Base-by-base conservation (phyloP, 1,139 yeast species). In the Kluyveromyces sp. region DNA sequence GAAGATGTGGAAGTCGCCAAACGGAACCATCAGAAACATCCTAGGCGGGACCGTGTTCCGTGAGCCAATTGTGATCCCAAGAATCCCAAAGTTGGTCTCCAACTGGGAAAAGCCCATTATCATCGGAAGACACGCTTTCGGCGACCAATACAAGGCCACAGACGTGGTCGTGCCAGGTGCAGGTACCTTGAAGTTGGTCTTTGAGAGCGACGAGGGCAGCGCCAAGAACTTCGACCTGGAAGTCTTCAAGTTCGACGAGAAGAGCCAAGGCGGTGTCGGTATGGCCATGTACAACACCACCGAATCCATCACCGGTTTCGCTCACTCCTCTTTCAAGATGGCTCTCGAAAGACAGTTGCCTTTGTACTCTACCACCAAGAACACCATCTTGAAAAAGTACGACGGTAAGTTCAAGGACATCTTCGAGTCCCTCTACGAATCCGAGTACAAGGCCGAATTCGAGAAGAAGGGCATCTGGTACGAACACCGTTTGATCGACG, bases 1-100 rank as follows among this genome's bases (percentile, higher is more conserved):
- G 64, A 78, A 83, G 63, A 83, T 83, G 94, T 83, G 92, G 92
- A 73, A 79, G 48, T 82, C 89, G 15, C 94, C 94, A 54, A 83
- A 83, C 62, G 94, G 94, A 52, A 83, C 94, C 31, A 81, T 83
- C 58, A 75, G 94, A 71, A 83, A 83, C 65, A 81, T 83, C 48
- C 67, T 83, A 46, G 86, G 86, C 36, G 94, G 94, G 53, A 83
- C 94, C 36, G 94, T 83, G 40, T 83, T 83, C 68, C 75, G 94
- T 67, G 94, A 83, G 65, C 85, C 88, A 44, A 83, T 83, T 58
- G 82, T 83, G 46, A 83, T 83, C 54, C 82, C 82, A 49, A 73
- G 83, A 56, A 77, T 83, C 51, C 94, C 94, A 47, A 69, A 92
- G 61, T 71, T 83, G 54, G 78, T 83, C 29, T 83, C 86, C 33